Evolutionary conservation across 2,329 filamentous ascomycete genomes (phyloP), one percentile per base, ranked within the genome.

Genomic region (Cladosporium sp.): DNA sequence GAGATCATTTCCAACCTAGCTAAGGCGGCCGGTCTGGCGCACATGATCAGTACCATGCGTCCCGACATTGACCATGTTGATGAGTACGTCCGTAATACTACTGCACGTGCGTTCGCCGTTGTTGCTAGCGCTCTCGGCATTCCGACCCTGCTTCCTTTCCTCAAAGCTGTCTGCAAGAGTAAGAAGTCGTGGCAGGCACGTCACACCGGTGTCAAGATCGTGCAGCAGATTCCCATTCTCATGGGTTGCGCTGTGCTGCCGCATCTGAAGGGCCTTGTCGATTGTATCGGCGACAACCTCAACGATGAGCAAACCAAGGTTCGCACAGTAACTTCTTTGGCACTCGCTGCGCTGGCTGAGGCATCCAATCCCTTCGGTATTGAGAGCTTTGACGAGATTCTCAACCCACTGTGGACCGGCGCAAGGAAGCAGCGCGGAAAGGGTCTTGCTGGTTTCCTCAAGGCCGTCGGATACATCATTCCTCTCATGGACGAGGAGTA

Each of bases 401-500:
- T 99, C 58, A 97, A 98, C 75, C 95, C 95, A 4, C 85, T 99
- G 0, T 99, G 95, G 95, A 97, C 92, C 6, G 95, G 95, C 66
- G 94, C 93, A 30, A 88, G 94, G 69, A 97, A 97, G 80, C 95
- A 99, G 80, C 89, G 95, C 75, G 95, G 95, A 68, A 99, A 99
- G 78, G 93, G 94, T 72, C 85, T 99, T 53, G 94, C 95, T 26
- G 94, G 93, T 16, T 99, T 97, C 79, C 83, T 99, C 67, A 99
- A 99, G 81, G 95, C 95, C 56, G 94, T 99, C 51, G 95, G 95
- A 28, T 98, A 95, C 77, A 97, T 99, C 75, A 98, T 99, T 68
- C 95, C 95, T 5, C 86, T 99, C 61, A 99, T 99, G 95, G 95
- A 99, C 80, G 95, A 99, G 79, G 95, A 99, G 76, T 98, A 97